Conservation (phyloP, 257 asterid species). For the Capsicum baccatum region DNA sequence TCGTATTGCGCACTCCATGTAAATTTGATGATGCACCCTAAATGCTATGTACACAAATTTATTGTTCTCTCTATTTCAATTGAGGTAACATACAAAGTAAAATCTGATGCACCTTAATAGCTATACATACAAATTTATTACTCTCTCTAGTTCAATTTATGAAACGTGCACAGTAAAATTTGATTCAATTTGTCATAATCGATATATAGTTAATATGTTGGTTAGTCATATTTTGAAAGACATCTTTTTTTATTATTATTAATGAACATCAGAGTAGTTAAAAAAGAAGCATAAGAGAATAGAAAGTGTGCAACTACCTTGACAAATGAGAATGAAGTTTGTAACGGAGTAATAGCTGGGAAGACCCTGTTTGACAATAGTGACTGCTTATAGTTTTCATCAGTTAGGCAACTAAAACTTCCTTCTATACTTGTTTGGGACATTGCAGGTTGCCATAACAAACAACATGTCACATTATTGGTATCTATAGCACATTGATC, state of each 20-base stretch:
- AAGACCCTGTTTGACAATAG: conserved; percentile 10
- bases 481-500: background rate
- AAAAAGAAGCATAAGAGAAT: background rate
- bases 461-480: background rate
- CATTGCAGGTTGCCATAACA: conserved; percentile 24
- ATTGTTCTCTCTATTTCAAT: background rate
- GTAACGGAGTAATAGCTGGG: conserved; percentile 22
- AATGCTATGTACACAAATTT: background rate
- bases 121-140: no score
- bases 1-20: background rate
- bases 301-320: background rate
- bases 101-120: no score
- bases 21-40: background rate
- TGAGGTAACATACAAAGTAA: background rate
- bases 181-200: background rate
- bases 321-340: conserved; percentile 18
- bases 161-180: background rate
- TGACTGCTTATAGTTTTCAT: background rate
- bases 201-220: background rate
- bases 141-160: no score
- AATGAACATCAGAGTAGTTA: background rate
- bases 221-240: background rate
- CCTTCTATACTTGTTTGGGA: conserved; percentile 10
- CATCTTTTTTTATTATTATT: background rate
- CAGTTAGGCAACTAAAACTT: conserved; percentile 10